Percentiles rank a stretch among this genome's conserved stretches.
Evolutionary conservation across 805 yeast species (phyloP).

Genomic region (Pichia deserticola): DNA sequence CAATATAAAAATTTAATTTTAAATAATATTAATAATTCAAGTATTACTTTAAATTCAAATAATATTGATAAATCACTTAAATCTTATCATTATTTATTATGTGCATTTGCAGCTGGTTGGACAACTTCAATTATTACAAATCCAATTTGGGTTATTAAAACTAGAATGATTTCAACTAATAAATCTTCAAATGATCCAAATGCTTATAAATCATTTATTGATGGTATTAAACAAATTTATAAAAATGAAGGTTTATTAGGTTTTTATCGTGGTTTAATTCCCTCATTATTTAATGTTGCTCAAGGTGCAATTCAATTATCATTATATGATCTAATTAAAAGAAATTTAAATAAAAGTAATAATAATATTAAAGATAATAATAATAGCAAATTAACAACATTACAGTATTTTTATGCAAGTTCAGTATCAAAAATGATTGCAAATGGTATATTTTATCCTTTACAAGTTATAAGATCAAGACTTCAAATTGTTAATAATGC

Average conservation of each 20-base stretch:
- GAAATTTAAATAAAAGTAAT: slow-evolving; percentile 14
- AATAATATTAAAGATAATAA: slow-evolving; percentile 7
- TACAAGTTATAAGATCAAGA: slow-evolving; percentile 73
- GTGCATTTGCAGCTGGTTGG: slow-evolving; percentile 68
- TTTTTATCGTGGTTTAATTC: slow-evolving; percentile 74
- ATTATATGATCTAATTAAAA: slow-evolving; percentile 72
- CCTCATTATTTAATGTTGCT: slow-evolving; percentile 71
- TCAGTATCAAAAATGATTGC: slow-evolving; percentile 63
- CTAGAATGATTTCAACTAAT: slow-evolving; percentile 67
- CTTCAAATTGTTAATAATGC: slow-evolving; percentile 45
- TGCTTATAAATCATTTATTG: slow-evolving; percentile 50
- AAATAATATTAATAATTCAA: neutral
- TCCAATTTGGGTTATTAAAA: slow-evolving; percentile 94
- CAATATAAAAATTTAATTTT: slow-evolving; percentile 38
- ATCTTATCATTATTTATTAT: slow-evolving; percentile 39
- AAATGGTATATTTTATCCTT: slow-evolving; percentile 67
- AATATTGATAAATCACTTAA: slow-evolving; percentile 24
- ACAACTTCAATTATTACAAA: slow-evolving; percentile 73
- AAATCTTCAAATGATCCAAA: slow-evolving; percentile 29
- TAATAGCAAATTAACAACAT: slow-evolving; percentile 31
- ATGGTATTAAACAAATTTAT: slow-evolving; percentile 48
- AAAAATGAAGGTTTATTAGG: slow-evolving; percentile 54
- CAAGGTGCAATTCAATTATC: slow-evolving; percentile 89
- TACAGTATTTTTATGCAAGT: slow-evolving; percentile 59
- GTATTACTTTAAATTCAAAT: neutral